Conservation (phyloP, 179 eudicot genomes). For the Beta macrorhiza region DNA sequence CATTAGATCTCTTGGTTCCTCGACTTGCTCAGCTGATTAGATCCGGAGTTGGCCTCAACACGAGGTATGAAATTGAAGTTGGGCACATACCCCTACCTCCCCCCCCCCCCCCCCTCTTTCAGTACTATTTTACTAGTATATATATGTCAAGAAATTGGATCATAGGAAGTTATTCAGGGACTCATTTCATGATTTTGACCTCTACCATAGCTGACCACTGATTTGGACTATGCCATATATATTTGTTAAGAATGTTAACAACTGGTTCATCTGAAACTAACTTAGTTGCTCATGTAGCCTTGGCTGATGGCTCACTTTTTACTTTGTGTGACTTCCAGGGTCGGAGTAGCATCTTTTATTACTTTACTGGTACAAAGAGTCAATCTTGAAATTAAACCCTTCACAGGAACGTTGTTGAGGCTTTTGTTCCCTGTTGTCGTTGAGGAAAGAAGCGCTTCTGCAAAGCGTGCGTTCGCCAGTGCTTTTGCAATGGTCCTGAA, state of each 20-base stretch:
- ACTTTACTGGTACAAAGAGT: conserved; percentile 86
- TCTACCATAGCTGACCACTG: not conserved
- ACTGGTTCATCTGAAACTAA: not conserved
- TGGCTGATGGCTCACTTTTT: not conserved
- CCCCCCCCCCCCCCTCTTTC: not conserved
- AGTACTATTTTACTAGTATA: not conserved
- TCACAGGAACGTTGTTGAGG: conserved; percentile 62
- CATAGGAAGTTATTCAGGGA: not conserved
- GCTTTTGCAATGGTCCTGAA: conserved; percentile 83
- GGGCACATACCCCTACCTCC: not conserved
- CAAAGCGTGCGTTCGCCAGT: conserved; percentile 93
- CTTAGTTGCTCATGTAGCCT: not conserved
- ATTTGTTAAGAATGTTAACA: not conserved
- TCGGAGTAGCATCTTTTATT: conserved; percentile 89
- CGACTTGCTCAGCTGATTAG: conserved; percentile 84
- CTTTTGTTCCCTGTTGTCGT: conserved; percentile 71
- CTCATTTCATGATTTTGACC: conserved; percentile 7
- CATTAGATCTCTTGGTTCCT: conserved; percentile 80
- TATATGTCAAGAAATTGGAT: not conserved
- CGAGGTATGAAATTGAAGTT: conserved; percentile 52
- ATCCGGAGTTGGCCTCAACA: conserved; percentile 90
- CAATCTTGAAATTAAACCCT: conserved; percentile 74
- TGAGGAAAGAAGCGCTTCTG: conserved; percentile 79
- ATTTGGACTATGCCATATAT: not conserved
- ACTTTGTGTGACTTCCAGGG: conserved; percentile 46